Evolutionary conservation across 495 filamentous ascomycete genomes (phyloP).

Genomic region (Neurospora sp.): DNA sequence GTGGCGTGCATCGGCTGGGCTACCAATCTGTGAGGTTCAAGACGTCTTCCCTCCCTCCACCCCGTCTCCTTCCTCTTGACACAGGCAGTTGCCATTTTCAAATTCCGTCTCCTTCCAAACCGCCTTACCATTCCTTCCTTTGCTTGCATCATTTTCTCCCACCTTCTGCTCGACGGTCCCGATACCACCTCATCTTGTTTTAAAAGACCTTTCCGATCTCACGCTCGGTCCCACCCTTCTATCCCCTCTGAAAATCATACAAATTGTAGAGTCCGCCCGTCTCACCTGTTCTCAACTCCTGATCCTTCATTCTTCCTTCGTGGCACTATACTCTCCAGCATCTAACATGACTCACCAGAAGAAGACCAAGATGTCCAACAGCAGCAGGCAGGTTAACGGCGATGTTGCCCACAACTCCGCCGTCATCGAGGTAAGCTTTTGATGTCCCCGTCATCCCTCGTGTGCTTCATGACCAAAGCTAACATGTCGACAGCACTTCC

Average conservation of each 20-base stretch:
- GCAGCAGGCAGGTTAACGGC: conserved; percentile 17
- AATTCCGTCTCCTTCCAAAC: neutral
- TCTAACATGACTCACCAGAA: conserved; percentile 11
- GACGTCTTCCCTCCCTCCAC: neutral
- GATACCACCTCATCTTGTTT: neutral
- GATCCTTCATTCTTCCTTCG: neutral
- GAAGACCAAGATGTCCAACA: conserved; percentile 14
- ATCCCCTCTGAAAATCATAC: neutral
- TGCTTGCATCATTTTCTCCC: neutral
- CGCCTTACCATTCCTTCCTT: neutral
- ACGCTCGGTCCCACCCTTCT: neutral
- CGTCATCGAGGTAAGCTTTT: conserved; percentile 16
- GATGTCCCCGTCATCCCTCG: neutral
- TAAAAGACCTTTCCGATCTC: neutral
- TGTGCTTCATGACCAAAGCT: neutral
- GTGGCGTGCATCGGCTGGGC: neutral
- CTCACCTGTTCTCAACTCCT: neutral
- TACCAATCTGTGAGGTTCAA: neutral
- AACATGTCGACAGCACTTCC: conserved; percentile 54
- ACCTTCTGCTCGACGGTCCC: neutral
- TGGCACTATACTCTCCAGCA: conserved; percentile 3
- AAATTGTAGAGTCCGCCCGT: neutral
- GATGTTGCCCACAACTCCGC: conserved; percentile 16
- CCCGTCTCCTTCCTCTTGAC: neutral
- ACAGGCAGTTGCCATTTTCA: neutral